A percentile compares a stretch with the other conserved stretches of the same genome.
Evolutionary conservation across 106 monocot genomes (phyloP).

Genomic region (Allium cepa): DNA sequence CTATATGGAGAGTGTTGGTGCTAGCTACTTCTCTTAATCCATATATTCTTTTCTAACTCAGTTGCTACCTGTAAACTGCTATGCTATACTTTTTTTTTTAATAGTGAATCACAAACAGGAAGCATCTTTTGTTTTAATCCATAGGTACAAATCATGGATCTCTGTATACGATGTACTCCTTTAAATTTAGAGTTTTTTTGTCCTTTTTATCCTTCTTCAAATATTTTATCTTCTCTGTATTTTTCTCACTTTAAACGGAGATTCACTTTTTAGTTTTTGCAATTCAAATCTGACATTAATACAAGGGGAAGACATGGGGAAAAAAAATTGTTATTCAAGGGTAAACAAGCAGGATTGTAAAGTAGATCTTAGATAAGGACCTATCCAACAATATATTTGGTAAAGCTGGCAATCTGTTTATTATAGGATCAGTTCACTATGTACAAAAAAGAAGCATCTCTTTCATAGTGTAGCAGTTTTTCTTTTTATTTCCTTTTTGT

Average conservation of each 20-base stretch:
- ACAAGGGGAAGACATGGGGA: no score
- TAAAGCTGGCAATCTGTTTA: no score
- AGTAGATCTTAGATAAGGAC: no score
- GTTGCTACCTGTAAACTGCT: neutral
- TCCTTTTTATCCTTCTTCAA: neutral
- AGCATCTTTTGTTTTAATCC: slow-evolving; percentile 9
- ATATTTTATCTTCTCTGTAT: neutral
- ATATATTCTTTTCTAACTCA: neutral
- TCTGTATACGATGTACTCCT: neutral
- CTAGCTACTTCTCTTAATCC: neutral
- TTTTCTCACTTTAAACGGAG: neutral
- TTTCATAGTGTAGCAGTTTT: no score
- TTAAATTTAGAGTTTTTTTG: neutral
- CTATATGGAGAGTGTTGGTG: neutral
- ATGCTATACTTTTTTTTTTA: neutral
- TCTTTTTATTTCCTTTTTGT: no score
- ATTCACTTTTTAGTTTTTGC: neutral
- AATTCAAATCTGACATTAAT: no score
- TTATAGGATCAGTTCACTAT: no score
- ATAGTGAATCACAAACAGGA: slow-evolving; percentile 6
- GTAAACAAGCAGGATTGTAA: no score
- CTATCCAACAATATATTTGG: no score
- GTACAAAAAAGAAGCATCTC: no score
- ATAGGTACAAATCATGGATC: neutral
- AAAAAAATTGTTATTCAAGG: no score